Evolutionary conservation across 2,329 filamentous ascomycete species (phyloP), one percentile per base, ranked within the genome.

Genomic region (Penicillium sp.): DNA sequence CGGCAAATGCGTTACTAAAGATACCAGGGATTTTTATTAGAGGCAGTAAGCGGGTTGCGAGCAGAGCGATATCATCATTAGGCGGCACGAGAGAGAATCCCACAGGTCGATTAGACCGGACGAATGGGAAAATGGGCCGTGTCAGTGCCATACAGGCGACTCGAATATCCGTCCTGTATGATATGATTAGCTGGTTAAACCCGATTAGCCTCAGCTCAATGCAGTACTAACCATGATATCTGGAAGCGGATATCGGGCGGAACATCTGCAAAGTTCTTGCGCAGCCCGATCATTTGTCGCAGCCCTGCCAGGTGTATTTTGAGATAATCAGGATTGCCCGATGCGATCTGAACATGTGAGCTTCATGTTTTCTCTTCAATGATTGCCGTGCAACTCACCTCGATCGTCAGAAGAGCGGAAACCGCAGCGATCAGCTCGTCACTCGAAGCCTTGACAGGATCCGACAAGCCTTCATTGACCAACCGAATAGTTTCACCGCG

Each of bases 281-380:
- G 63, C 52, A 74, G 56, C 26, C 64, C 62, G 15, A 74, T 68
- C 68, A 74, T 73, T 57, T 73, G 71, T 24, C 70, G 60, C 37
- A 74, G 46, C 2, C 71, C 71, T n/a, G 70, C 70, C 9, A 74
- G 51, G 42, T 74, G 71, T 15, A 73, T 71, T 36, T 71, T 71
- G 18, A 74, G 53, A 55, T 72, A 71, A 50, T 74, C 68, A 1
- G 69, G 64, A 42, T 73, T 72, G 4, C 70, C 70, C 10, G 69
- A 71, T 9, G 68, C 69, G 48, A 73, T 72, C 71, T 73, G 36
- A 26, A 8, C 12, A 9, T 18, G 10, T 47, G 9, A 55, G 47
- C 33, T 23, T 3, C 4, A 12, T 42, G n/a, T 20, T 27, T 10
- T 15, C 18, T 42, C 7, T 18, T n/a, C 8, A 20, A 29, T 2